Conservation (phyloP, 495 filamentous ascomycete genomes). For the Pseudevernia furfuracea region DNA sequence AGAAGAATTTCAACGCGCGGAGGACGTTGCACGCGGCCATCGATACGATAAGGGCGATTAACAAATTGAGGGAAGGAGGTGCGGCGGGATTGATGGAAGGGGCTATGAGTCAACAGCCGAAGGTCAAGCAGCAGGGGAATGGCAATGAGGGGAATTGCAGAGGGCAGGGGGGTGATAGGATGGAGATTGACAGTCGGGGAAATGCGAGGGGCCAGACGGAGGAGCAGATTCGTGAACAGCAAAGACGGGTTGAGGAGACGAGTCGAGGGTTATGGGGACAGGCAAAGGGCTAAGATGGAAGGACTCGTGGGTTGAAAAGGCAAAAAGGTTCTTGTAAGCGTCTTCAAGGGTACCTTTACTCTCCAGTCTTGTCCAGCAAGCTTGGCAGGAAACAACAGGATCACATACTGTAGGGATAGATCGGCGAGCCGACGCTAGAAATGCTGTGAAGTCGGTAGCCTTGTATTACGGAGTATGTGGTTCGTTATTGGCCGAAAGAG, state of each 20-base stretch:
- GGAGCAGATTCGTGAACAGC: slow-evolving; percentile 55
- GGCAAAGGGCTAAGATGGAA: slow-evolving; percentile 11
- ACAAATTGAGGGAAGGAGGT: slow-evolving; percentile 84
- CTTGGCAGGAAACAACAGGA: background rate
- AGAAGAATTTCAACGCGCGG: slow-evolving; percentile 98
- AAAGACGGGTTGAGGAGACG: slow-evolving; percentile 52
- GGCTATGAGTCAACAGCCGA: slow-evolving; percentile 56
- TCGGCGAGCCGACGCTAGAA: background rate
- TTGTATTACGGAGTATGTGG: too few relatives aligned
- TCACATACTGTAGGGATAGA: background rate
- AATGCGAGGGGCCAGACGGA: slow-evolving; percentile 59
- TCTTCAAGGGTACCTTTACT: background rate
- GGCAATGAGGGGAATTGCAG: slow-evolving; percentile 32
- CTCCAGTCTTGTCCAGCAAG: background rate
- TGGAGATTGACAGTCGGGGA: slow-evolving; percentile 33
- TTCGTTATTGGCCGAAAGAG: background rate
- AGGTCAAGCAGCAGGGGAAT: slow-evolving; percentile 41
- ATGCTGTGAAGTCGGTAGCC: background rate
- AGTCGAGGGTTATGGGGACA: slow-evolving; percentile 51
- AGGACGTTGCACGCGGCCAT: slow-evolving; percentile 92
- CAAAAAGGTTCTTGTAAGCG: background rate
- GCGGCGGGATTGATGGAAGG: slow-evolving; percentile 73
- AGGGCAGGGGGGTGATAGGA: slow-evolving; percentile 26
- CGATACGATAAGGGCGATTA: slow-evolving; percentile 96
- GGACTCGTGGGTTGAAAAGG: background rate